Evolutionary conservation across 345 rosid species (phyloP).

Genomic region (Euphorbia tirucalli): DNA sequence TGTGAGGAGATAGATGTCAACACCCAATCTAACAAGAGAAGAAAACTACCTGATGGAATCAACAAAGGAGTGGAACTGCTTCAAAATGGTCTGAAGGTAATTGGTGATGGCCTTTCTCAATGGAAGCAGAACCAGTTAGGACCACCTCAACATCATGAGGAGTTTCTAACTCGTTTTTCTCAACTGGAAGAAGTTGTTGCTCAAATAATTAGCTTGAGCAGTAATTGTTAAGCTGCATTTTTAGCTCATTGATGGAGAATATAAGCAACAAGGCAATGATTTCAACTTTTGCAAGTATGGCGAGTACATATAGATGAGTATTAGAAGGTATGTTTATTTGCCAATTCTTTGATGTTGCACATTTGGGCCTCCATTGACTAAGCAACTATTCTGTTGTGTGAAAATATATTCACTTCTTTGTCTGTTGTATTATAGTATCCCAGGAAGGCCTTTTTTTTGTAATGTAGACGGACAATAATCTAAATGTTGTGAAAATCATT

Average conservation of each 20-base stretch:
- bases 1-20: constrained; percentile 38
- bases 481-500: not conserved
- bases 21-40: constrained; percentile 54
- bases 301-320: not conserved
- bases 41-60: constrained; percentile 78
- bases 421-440: constrained; percentile 1
- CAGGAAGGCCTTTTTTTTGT: not conserved
- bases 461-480: not conserved
- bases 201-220: constrained; percentile 49
- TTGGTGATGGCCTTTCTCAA: constrained; percentile 58
- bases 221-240: constrained; percentile 19
- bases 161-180: constrained; percentile 56
- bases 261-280: not conserved
- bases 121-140: constrained; percentile 47
- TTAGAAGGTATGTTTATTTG: constrained; percentile 4
- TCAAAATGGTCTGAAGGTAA: constrained; percentile 65
- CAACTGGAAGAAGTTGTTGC: constrained; percentile 62
- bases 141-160: constrained; percentile 48
- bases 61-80: constrained; percentile 68
- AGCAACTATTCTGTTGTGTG: not conserved
- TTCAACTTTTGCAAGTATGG: not conserved
- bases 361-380: not conserved
- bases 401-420: not conserved
- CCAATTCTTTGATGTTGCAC: not conserved
- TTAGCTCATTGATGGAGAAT: not conserved